Evolutionary conservation across 1,139 yeast species (phyloP).

Genomic region (Blastobotrys petasosporus): DNA sequence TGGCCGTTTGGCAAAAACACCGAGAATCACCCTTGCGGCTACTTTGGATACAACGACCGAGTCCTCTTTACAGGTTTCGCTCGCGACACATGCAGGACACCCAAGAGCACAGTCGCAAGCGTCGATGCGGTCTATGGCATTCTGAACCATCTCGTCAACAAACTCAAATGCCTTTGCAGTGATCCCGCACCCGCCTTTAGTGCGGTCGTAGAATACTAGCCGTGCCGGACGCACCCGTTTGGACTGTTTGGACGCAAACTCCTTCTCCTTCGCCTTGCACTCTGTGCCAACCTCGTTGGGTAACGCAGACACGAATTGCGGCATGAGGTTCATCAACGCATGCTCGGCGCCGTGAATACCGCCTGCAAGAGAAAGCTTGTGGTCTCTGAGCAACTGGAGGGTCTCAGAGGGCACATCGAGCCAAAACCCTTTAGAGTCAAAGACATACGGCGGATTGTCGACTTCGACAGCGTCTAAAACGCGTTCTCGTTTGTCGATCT

Average conservation of each 20-base stretch:
- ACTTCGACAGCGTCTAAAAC: constrained; percentile 91
- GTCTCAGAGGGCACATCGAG: constrained; percentile 68
- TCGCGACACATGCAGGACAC: constrained; percentile 82
- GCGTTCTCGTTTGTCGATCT: constrained; percentile 66
- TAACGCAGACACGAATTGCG: constrained; percentile 56
- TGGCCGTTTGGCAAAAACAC: constrained; percentile 38
- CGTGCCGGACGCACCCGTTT: constrained; percentile 77
- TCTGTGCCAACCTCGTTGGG: constrained; percentile 79
- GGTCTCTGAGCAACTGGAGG: constrained; percentile 50
- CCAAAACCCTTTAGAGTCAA: constrained; percentile 81
- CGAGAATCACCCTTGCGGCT: constrained; percentile 71
- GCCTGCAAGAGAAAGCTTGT: constrained; percentile 67
- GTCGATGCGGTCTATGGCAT: constrained; percentile 53
- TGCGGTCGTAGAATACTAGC: constrained; percentile 72
- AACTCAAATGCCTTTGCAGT: constrained; percentile 74
- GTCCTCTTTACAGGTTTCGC: constrained; percentile 71
- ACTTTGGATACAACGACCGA: constrained; percentile 80
- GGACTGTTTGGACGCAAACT: constrained; percentile 69
- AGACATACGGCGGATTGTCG: constrained; percentile 72
- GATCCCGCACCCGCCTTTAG: constrained; percentile 85
- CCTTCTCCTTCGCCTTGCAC: constrained; percentile 96
- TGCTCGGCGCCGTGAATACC: constrained; percentile 98
- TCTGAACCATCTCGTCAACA: constrained; percentile 55
- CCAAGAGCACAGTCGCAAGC: constrained; percentile 80
- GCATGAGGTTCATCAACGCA: constrained; percentile 70